Evolutionary conservation across 2,329 filamentous ascomycete genomes (phyloP), one percentile per base, ranked within the genome.

Genomic region (Cercospora berteroae): DNA sequence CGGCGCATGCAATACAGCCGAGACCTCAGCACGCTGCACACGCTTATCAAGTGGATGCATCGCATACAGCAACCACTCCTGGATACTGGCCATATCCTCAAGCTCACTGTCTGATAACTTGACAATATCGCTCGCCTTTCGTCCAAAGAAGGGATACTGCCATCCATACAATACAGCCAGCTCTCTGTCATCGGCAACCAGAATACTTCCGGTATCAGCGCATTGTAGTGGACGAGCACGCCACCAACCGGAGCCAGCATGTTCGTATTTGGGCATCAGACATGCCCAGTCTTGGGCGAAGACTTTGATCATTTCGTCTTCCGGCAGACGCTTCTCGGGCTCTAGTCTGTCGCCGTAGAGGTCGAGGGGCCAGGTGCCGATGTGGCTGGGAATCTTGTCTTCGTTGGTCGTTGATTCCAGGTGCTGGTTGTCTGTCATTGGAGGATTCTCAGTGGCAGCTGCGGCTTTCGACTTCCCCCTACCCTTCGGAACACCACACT

Each of bases 141-240:
- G 42, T 2, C 63, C 39, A 29, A 25, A 65, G 25, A 39, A 65
- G 6, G 20, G 39, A 20, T 65, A 65, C 3, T 31, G 25, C n/a
- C 56, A 56, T 5, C 63, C 63, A 55, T 65, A 65, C 9, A 60
- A 18, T 1, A 60, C 63, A n/a, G 23, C 56, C 23, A 61, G n/a
- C 33, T 65, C 64, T 36, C 31, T 52, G 12, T 61, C 64, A 3
- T 61, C 57, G 1, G 39, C 64, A 18, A 61, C 12, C 56, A 65
- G n/a, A 44, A 61, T 57, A 31, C 57, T 60, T 2, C 64, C 64
- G 2, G 58, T 58, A 65, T 61, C 64, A 55, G 64, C 57, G 20
- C 64, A 65, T 18, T 65, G 64, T 29, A 65, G 39, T 25, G 64
- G 64, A 18, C 56, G 39, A 50, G 63, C 63, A 48, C 63, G 56